Base-by-base conservation (phyloP, 805 yeast genomes). In the Zygotorulaspora florentina region DNA sequence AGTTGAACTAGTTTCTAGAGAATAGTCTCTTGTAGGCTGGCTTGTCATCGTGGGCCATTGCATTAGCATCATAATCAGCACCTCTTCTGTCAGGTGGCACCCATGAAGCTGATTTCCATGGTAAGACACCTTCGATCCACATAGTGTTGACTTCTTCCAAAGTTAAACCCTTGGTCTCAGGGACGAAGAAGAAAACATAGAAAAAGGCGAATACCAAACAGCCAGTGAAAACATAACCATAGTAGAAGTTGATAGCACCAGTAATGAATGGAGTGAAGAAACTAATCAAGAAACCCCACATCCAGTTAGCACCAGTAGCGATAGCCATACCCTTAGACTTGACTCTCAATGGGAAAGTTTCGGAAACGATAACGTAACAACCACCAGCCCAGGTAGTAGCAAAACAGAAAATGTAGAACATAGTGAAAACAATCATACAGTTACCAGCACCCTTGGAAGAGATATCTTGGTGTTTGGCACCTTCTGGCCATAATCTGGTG, bases 341-440 rank as follows among this genome's bases (percentile, higher is more conserved):
- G 64, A 82, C 79, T 74, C 87, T 77, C 60, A 82, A 73, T 66
- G 89, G 89, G 69, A 78, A 83, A 43, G 81, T 73, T 66, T 83
- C 88, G 37, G 87, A 77, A 34, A 79, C 75, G 54, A 82, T 80
- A 49, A 79, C 80, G 67, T 72, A 82, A 46, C 76, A 78, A 57
- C 77, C 74, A 59, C 87, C 85, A 54, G 86, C 87, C 87, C 87
- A 83, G 20, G 87, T 78, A 39, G 82, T 75, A 26, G 88, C 87
- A 58, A 82, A 83, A 72, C 74, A 80, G 76, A 81, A 81, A 53
- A 83, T 78, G 74, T 72, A 83, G 58, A 83, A 69, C 72, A 85
- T 80, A 20, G 87, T 74, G 56, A 83, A 73, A 68, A 80, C 78
- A 62, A 83, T 81, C 87, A 83, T 79, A 44, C 79, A 83, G 65